Base-by-base conservation (phyloP, 495 filamentous ascomycete species). In the Cercophora sp. region DNA sequence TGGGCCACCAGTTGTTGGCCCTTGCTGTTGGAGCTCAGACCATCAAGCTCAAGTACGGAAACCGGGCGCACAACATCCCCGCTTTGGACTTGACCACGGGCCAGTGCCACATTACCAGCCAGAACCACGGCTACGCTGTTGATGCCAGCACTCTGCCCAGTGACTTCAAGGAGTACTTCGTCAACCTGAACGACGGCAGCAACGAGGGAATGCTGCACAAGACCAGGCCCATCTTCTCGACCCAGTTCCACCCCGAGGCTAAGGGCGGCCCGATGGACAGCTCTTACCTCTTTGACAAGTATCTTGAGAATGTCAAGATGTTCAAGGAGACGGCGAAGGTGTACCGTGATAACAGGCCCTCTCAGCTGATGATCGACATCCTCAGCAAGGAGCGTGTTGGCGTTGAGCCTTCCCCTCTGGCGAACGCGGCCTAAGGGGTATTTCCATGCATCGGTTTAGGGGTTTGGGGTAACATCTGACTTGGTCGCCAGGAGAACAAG, bases 111-210 rank as follows among this genome's bases (percentile, higher is more conserved):
- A 97, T 97, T 73, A 97, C 93, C 39, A 87, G 81, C 62, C 93
- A 98, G 77, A 98, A 99, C 74, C 93, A 99, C 71, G 93, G 93
- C 39, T 99, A 99, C 63, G 93, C 93, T 15, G 91, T 99, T 39
- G 93, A 97, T 63, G 82, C 89, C 8, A 76, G 76, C 48, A 96
- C 89, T 8, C 78, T 99, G 18, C 79, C 86, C 20, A 73, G 69
- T 25, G 88, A 97, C 44, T 99, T 88, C 83, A 93, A 92, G 78
- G 92, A 96, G 64, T 96, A 95, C 76, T 97, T 97, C 64, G 82
- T 93, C 62, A 98, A 98, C 78, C 78, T 96, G 51, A 96, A 96
- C 73, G 93, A 98, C 63, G 85, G 85, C 27, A 87, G 82, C 73
- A 97, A 97, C 68, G 92, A 97, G 73, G 91, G 82, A 46, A 90